Evolutionary conservation across 2,329 filamentous ascomycete genomes (phyloP).

Genomic region (Penicillium decumbens): DNA sequence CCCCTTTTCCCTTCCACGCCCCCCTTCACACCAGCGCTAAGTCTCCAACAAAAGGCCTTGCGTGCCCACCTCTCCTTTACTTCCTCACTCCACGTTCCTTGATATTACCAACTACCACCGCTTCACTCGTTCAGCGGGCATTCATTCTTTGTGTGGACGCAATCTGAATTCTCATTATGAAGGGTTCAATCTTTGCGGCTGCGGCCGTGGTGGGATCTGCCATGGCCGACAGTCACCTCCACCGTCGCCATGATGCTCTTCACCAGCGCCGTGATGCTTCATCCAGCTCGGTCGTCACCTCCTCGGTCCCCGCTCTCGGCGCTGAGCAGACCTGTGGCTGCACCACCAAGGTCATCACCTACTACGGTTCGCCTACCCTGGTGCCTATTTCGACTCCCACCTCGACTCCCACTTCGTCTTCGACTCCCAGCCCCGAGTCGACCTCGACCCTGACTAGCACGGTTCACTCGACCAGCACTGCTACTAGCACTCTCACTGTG

Average conservation of each 20-base stretch:
- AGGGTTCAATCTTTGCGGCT: constrained; percentile 62
- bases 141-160: constrained; percentile 52
- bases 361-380: constrained; percentile 60
- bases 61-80: constrained; percentile 20
- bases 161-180: constrained; percentile 57
- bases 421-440: constrained; percentile 47
- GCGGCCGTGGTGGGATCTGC: constrained; percentile 49
- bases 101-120: constrained; percentile 29
- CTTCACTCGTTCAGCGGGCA: constrained; percentile 71
- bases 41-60: constrained; percentile 25
- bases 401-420: constrained; percentile 38
- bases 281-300: constrained; percentile 9
- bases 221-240: constrained; percentile 55
- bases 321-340: constrained; percentile 58
- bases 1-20: constrained; percentile 9
- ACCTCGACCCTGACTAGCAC: constrained; percentile 31
- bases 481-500: constrained; percentile 37
- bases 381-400: constrained; percentile 46
- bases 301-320: constrained; percentile 14
- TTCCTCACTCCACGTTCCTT: constrained; percentile 17
- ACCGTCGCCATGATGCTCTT: constrained; percentile 51
- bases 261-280: constrained; percentile 53
- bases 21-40: constrained; percentile 10
- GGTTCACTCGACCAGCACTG: constrained; percentile 39
- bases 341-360: constrained; percentile 69